phyloP scores from a whole-genome alignment of 139 green algal genomes.

The Protoeuglena noctilucae region DNA sequence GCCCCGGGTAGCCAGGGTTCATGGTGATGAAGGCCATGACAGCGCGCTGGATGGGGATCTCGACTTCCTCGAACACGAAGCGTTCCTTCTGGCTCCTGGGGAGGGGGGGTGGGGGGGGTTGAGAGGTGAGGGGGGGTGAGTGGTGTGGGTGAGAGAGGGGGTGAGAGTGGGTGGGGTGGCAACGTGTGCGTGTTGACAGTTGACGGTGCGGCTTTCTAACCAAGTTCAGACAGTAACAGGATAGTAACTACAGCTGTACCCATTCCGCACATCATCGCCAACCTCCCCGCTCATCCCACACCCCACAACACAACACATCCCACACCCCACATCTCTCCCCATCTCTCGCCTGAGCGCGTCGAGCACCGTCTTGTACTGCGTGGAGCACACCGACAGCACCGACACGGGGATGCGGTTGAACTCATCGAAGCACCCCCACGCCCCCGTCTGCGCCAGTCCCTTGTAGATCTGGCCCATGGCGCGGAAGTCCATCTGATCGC shows the following conservation, averaged over 20 bases:
- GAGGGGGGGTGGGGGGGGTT: no score
- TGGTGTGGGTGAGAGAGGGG: no score
- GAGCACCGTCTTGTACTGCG: slow-evolving; percentile 89
- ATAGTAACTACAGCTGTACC: no score
- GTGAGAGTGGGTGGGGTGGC: no score
- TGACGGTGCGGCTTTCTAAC: no score
- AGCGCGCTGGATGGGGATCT: slow-evolving; percentile 40
- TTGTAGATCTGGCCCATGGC: slow-evolving; percentile 78
- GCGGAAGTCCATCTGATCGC: slow-evolving; percentile 88
- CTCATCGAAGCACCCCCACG: slow-evolving; percentile 91
- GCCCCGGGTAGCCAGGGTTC: slow-evolving; percentile 80
- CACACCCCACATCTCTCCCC: no score
- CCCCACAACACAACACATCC: no score
- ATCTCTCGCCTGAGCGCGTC: slow-evolving; percentile 79
- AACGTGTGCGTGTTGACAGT: no score
- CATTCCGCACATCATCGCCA: no score
- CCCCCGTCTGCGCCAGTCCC: slow-evolving; percentile 68
- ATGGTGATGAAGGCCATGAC: slow-evolving; percentile 95
- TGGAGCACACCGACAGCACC: slow-evolving; percentile 81
- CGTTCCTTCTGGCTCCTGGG: background rate
- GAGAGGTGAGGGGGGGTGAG: no score
- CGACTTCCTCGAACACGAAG: slow-evolving; percentile 49
- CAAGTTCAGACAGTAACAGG: no score
- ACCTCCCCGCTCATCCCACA: no score
- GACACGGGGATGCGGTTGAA: slow-evolving; percentile 88